Evolutionary conservation across 768 basidiomycete species (phyloP).

Genomic region (Ramaria sp.): DNA sequence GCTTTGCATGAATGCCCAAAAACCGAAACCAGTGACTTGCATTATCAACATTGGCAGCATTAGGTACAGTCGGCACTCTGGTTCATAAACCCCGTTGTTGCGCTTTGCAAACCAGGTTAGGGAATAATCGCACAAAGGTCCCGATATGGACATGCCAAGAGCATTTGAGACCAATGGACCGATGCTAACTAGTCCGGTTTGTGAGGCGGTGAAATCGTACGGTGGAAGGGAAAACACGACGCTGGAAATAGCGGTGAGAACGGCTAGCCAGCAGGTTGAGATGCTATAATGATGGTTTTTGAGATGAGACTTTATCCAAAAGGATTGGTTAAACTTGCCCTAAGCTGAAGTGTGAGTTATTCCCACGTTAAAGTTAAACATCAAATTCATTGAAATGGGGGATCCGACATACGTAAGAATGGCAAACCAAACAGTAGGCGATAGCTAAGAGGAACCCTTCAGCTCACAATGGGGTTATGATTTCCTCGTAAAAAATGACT

Average conservation of each 20-base stretch:
- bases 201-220: conserved; percentile 9
- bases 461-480: background rate
- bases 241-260: conserved; percentile 6
- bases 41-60: conserved; percentile 28
- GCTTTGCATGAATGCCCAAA: conserved; percentile 4
- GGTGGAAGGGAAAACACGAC: conserved; percentile 12
- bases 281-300: conserved; percentile 1
- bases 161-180: conserved; percentile 12
- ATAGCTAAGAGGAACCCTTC: background rate
- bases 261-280: conserved; percentile 9
- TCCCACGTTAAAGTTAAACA: background rate
- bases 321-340: background rate
- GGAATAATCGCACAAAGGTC: conserved; percentile 6
- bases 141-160: conserved; percentile 9
- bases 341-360: background rate
- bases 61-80: conserved; percentile 34
- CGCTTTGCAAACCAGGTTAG: background rate
- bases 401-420: background rate
- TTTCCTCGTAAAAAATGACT: conserved; percentile 8
- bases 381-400: background rate
- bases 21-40: conserved; percentile 27
- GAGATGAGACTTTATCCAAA: background rate
- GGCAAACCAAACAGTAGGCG: conserved; percentile 1
- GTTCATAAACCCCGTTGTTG: conserved; percentile 32
- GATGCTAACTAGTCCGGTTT: conserved; percentile 14